A percentile compares a stretch with the other conserved stretches of the same genome.
These are phyloP conservation scores for Boletus insuetus DNA, from an alignment of 768 basidiomycete genomes.

Conservation along the genomic window DNA sequence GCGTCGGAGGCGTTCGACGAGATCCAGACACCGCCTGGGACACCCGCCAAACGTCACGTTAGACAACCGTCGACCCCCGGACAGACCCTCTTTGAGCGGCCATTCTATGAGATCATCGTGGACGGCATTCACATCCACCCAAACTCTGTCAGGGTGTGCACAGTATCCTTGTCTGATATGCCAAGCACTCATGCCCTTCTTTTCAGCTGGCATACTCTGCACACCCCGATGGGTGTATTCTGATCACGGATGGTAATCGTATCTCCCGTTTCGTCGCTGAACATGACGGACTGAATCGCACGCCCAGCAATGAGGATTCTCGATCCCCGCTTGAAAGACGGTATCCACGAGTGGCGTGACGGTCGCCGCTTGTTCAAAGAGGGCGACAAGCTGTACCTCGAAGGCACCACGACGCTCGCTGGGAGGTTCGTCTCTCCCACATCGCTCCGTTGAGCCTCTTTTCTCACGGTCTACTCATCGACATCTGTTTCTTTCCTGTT, in stretches of 20 bases:
- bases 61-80: slow-evolving; percentile 38
- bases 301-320: slow-evolving; percentile 75
- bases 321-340: slow-evolving; percentile 81
- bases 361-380: slow-evolving; percentile 78
- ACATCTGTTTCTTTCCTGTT: background rate
- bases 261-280: slow-evolving; percentile 8
- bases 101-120: slow-evolving; percentile 87
- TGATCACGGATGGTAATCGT: slow-evolving; percentile 80
- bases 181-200: background rate
- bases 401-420: slow-evolving; percentile 84
- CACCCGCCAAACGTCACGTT: slow-evolving; percentile 35
- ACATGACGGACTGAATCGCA: background rate
- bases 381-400: slow-evolving; percentile 76
- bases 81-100: slow-evolving; percentile 53
- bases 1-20: slow-evolving; percentile 65
- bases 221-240: slow-evolving; percentile 80
- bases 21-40: slow-evolving; percentile 52
- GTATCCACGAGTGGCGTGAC: slow-evolving; percentile 86
- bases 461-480: background rate
- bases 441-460: background rate
- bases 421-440: slow-evolving; percentile 57
- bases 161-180: background rate
- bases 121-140: slow-evolving; percentile 92
- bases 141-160: slow-evolving; percentile 77
- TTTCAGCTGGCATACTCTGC: slow-evolving; percentile 76